Evolutionary conservation across 371 early-diverging fungal genomes (phyloP).

Genomic region (Choanephora cucurbitarum): DNA sequence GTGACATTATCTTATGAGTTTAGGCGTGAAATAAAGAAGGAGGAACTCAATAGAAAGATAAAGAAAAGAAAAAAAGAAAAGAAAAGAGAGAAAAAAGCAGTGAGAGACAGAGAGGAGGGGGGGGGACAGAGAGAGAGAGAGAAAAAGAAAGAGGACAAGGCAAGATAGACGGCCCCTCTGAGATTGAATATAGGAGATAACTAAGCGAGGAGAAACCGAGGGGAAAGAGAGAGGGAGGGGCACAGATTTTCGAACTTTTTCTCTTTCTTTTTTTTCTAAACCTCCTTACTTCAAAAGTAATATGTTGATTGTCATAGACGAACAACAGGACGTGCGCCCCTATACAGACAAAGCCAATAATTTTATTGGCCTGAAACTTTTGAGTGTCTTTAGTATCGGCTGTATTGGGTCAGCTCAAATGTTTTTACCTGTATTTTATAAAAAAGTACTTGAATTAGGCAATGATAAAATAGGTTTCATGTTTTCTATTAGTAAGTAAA

Average conservation of each 20-base stretch:
- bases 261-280: neutral
- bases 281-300: constrained; percentile 1
- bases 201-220: neutral
- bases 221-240: too few relatives aligned
- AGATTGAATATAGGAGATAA: neutral
- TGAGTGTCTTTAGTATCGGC: constrained; percentile 41
- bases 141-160: too few relatives aligned
- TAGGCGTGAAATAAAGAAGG: too few relatives aligned
- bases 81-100: too few relatives aligned
- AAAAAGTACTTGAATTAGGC: constrained; percentile 28
- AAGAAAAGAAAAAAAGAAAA: too few relatives aligned
- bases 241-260: neutral
- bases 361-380: constrained; percentile 35
- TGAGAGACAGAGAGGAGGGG: too few relatives aligned
- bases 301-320: neutral
- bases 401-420: constrained; percentile 39
- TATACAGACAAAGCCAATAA: constrained; percentile 6
- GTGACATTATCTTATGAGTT: too few relatives aligned
- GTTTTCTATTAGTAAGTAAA: constrained; percentile 36
- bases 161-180: too few relatives aligned
- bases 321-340: neutral
- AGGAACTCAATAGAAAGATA: too few relatives aligned
- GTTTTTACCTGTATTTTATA: constrained; percentile 43
- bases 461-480: constrained; percentile 44
- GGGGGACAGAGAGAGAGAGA: too few relatives aligned